Evolutionary conservation across 371 early-diverging fungal species (phyloP), one percentile per base, ranked within the genome.

Genomic region (Circinella minor): DNA sequence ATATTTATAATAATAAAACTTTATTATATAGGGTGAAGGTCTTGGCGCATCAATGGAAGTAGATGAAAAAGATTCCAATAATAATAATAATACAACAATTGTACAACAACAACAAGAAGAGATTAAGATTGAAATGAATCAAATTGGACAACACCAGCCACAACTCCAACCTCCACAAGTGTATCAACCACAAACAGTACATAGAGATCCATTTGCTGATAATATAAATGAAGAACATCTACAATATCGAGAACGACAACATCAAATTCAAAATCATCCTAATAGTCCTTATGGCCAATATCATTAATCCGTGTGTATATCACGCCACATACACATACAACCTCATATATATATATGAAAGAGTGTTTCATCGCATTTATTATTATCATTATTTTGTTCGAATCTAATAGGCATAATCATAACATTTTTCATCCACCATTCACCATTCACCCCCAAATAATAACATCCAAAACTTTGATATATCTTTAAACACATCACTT

Each of bases 21-120:
- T 61, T 36, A 18, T 39, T 55, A 20, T 36, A 11, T 67, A 67
- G 68, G 68, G 68, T n/a, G 68, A 67, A 61, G 68, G 68, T 13
- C 43, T 67, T 18, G 68, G 68, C n/a, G 68, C 59, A 18, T 61
- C 59, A 14, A 67, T 67, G 68, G 61, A 49, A 43, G 47, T 17
- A 17, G 55, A 55, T 3, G 68, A 67, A 39, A 61, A 67, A 37
- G 36, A 67, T n/a, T 46, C 11, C 20, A 5, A 11, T 10, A 7
- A 7, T 7, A 13, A 20, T 18, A 27, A 57, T 34, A 18, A 18
- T 7, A 57, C 57, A 9, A 4, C 57, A 11, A 43, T 9, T 14
- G 36, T 4, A n/a, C 14, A 57, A 8, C 20, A 57, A 11, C 10
- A 34, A 27, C 57, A 57, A 34, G n/a, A 55, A 20, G n/a, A 55